phyloP scores from a whole-genome alignment of 2,329 filamentous ascomycete genomes.

The Stenocarpella maydis region DNA sequence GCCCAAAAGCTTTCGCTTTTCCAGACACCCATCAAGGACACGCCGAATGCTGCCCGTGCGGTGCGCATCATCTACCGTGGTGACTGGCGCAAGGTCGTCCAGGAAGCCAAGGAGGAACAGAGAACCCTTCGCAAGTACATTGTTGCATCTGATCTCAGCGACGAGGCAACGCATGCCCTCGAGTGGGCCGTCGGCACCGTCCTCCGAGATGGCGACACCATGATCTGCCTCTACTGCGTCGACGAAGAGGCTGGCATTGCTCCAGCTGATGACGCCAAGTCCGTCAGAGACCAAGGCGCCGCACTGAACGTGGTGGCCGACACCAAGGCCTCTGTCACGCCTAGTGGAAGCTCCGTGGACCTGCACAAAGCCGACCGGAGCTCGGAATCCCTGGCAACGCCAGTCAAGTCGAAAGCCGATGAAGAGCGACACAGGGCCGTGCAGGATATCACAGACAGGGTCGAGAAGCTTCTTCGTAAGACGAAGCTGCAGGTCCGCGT shows the following conservation, averaged over 20 bases:
- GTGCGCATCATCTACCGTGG: slow-evolving; percentile 92
- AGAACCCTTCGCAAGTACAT: slow-evolving; percentile 87
- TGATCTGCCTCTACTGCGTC: slow-evolving; percentile 92
- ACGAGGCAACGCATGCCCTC: slow-evolving; percentile 91
- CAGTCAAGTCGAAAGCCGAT: slow-evolving; percentile 62
- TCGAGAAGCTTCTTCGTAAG: slow-evolving; percentile 87
- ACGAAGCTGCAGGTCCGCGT: slow-evolving; percentile 92
- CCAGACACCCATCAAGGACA: slow-evolving; percentile 81
- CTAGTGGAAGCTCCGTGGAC: slow-evolving; percentile 43
- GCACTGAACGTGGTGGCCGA: slow-evolving; percentile 71
- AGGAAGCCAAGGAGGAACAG: slow-evolving; percentile 80
- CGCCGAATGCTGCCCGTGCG: slow-evolving; percentile 78
- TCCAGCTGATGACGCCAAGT: slow-evolving; percentile 72
- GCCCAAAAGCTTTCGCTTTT: slow-evolving; percentile 86
- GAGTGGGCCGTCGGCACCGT: slow-evolving; percentile 99
- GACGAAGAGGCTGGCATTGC: slow-evolving; percentile 82
- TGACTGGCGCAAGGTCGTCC: slow-evolving; percentile 79
- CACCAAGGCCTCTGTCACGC: slow-evolving; percentile 45
- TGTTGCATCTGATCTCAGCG: slow-evolving; percentile 93
- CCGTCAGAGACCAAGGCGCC: slow-evolving; percentile 77
- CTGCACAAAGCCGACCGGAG: slow-evolving; percentile 36
- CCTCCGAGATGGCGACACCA: slow-evolving; percentile 89
- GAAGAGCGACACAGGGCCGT: slow-evolving; percentile 82
- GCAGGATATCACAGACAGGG: slow-evolving; percentile 83
- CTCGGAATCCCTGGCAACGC: slow-evolving; percentile 14